phyloP scores from a whole-genome alignment of 345 rosid genomes.

The Brassica napus region DNA sequence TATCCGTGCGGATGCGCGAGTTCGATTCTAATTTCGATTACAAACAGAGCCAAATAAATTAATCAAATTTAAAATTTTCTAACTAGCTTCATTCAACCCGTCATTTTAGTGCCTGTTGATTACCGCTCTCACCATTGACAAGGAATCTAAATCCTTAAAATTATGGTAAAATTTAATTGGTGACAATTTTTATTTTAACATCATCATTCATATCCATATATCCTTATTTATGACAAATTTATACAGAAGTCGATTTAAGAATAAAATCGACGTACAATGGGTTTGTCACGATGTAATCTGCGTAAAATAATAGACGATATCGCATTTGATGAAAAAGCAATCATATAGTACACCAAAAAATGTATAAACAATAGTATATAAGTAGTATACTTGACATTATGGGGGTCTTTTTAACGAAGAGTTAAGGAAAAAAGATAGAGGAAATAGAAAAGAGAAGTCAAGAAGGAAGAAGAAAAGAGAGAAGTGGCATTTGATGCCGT shows the following conservation, averaged over 20 bases:
- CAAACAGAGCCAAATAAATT: too few species aligned
- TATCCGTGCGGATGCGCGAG: too few species aligned
- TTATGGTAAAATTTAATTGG: background rate
- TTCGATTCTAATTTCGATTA: too few species aligned
- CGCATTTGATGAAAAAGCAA: background rate
- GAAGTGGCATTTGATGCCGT: conserved; percentile 25
- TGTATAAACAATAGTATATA: background rate
- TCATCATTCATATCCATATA: too few species aligned
- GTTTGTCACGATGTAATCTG: background rate
- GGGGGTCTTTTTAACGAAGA: conserved; percentile 1
- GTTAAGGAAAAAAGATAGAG: conserved; percentile 10
- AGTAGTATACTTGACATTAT: background rate
- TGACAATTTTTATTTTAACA: background rate
- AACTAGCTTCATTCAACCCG: too few species aligned
- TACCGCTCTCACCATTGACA: too few species aligned
- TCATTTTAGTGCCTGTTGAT: too few species aligned
- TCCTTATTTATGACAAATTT: background rate
- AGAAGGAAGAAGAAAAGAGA: conserved; percentile 26
- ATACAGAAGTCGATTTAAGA: background rate
- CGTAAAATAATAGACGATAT: too few species aligned
- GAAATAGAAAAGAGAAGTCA: conserved; percentile 14
- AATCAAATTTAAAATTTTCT: too few species aligned
- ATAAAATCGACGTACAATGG: background rate
- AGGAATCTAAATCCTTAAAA: too few species aligned
- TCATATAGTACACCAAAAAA: conserved; percentile 15